A percentile compares a stretch with the other conserved stretches of the same genome.
These are phyloP conservation scores for Picea glauca DNA, from an alignment of 75 land plant species.

Conservation along the genomic window DNA sequence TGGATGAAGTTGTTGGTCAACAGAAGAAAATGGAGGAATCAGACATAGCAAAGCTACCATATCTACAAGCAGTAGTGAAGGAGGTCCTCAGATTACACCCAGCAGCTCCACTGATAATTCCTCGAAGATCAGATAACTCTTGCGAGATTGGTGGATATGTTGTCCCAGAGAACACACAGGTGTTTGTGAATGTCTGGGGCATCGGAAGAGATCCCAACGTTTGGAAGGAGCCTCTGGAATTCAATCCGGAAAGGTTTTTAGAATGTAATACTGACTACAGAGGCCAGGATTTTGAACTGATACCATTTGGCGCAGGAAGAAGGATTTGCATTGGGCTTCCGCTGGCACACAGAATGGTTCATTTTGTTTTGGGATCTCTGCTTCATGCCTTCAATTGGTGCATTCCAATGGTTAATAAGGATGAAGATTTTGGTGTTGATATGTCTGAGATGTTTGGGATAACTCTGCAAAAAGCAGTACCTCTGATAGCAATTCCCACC, in stretches of 20 bases:
- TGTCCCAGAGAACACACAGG: slow-evolving; percentile 2
- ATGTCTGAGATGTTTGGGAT: not conserved
- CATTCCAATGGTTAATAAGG: not conserved
- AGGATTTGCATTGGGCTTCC: slow-evolving; percentile 22
- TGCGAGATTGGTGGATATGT: slow-evolving; percentile 3
- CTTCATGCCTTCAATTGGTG: slow-evolving; percentile 16
- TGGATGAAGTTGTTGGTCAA: slow-evolving; percentile 7
- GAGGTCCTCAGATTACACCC: slow-evolving; percentile 21
- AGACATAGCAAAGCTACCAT: slow-evolving; percentile 17
- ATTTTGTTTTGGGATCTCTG: slow-evolving; percentile 13
- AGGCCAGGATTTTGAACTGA: slow-evolving; percentile 13
- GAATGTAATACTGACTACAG: slow-evolving; percentile 6
- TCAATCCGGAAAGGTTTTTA: slow-evolving; percentile 12
- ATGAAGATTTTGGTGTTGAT: not conserved
- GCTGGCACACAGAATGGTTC: slow-evolving; percentile 9
- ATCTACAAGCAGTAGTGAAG: slow-evolving; percentile 9
- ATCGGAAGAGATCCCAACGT: slow-evolving; percentile 11
- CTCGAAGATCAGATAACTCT: not conserved
- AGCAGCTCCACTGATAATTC: slow-evolving; percentile 12
- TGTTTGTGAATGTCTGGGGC: slow-evolving; percentile 14
- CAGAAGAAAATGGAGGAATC: slow-evolving; percentile 4
- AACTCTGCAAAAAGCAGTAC: not conserved
- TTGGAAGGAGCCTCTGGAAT: slow-evolving; percentile 10
- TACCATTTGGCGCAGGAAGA: slow-evolving; percentile 29
- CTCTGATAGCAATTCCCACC: not conserved